These are phyloP conservation scores for Fusarium nematophilum DNA, from an alignment of 2,329 filamentous ascomycete species.

Conservation along the genomic window DNA sequence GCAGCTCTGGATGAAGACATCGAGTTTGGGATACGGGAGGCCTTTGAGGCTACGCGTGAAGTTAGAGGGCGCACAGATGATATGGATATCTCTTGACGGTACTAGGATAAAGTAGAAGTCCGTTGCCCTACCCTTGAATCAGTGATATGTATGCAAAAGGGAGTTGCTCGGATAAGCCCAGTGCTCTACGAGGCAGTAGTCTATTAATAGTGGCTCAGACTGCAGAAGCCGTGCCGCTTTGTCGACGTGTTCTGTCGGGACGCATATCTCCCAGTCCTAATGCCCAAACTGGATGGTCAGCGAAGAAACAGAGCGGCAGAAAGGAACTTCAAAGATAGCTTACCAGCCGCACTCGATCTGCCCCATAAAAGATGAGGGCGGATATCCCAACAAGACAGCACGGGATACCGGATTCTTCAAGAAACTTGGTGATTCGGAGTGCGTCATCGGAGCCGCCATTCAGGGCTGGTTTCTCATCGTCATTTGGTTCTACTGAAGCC, in stretches of 20 bases:
- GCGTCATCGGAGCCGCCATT: conserved; percentile 3
- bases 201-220: background rate
- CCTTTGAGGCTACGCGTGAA: conserved; percentile 1
- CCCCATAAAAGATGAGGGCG: conserved; percentile 1
- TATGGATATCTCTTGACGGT: background rate
- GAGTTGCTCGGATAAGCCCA: background rate
- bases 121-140: background rate
- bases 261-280: conserved; percentile 1
- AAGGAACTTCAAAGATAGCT: background rate
- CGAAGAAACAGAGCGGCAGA: background rate
- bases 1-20: conserved; percentile 2
- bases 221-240: background rate
- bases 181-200: background rate
- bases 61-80: background rate
- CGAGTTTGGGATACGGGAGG: background rate
- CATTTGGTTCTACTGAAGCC: too few relatives aligned
- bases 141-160: background rate
- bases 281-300: background rate
- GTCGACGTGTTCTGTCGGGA: background rate
- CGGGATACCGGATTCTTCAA: background rate
- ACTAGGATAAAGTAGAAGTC: conserved; percentile 5
- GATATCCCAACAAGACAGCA: background rate
- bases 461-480: background rate
- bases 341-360: background rate
- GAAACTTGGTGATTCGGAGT: background rate